Base-by-base conservation (phyloP, 257 asterid species). In the Vinca minor region DNA sequence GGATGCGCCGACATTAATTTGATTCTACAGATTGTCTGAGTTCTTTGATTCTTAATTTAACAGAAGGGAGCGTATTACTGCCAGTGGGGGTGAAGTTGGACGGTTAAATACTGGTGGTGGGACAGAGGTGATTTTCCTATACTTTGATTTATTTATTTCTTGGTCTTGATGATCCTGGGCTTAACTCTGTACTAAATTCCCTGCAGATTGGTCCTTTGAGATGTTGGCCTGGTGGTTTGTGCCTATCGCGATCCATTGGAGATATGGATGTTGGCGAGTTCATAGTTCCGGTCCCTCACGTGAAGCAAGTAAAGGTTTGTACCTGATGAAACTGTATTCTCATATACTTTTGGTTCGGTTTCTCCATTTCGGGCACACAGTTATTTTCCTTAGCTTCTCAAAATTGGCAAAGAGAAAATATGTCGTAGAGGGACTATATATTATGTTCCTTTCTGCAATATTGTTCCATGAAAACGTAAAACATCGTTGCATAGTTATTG, bases 201-300 rank as follows among this genome's bases (percentile, higher is more conserved):
- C 42, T 76, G 75, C 68, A 93, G 99, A 86, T 93, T 75, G 99
- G 99, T 70, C 99, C 99, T 10, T 73, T 93, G 74, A 83, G 99
- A 84, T 93, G 99, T 76, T 93, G 99, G 99, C 99, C 99, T 25
- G 99, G 97, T 66, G 99, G 99, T 3, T 74, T 93, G 73, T 90
- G 99, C 77, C 94, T 93, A 55, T 89, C 99, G 0, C 90, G 99
- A 66, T 93, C 99, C 68, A 86, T 93, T 59, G 99, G 99, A 25
- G 99, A 93, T 78, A 82, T 87, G 95, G 99, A 93, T 78, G 95
- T 93, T 63, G 99, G 99, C 28, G 99, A 93, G 81, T 90, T 62
- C 73, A 93, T 93, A 68, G 99, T 93, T 83, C 95, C 99, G 23
- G 83, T 93, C 23, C 99, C 99, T 48, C 69, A 90, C 69, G 99